Percentiles rank a stretch among this genome's conserved stretches.
Conservation (phyloP, 768 basidiomycete species). For the Hygrophorus pudorinus region DNA sequence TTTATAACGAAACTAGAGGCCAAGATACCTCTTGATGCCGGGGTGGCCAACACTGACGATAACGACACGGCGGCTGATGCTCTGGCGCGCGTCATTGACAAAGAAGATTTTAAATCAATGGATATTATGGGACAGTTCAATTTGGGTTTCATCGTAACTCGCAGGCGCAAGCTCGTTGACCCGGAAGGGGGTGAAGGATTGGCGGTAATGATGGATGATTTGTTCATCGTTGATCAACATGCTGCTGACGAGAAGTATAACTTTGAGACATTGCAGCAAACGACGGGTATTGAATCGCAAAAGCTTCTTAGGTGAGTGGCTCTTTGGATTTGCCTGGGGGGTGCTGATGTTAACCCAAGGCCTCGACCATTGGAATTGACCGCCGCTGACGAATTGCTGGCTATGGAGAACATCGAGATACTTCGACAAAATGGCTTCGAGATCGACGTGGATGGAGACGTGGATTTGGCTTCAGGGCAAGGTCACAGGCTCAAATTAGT, state of each 20-base stretch:
- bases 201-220: constrained; percentile 51
- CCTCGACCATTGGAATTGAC: constrained; percentile 73
- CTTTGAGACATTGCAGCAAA: constrained; percentile 87
- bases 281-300: constrained; percentile 85
- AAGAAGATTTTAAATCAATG: constrained; percentile 80
- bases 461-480: constrained; percentile 15
- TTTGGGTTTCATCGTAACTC: constrained; percentile 83
- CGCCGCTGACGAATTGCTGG: constrained; percentile 82
- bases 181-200: constrained; percentile 7
- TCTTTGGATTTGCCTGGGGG: neutral
- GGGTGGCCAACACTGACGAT: constrained; percentile 32
- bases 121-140: constrained; percentile 91
- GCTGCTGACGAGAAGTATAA: constrained; percentile 99
- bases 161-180: constrained; percentile 34
- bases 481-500: constrained; percentile 47
- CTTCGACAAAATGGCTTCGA: constrained; percentile 88
- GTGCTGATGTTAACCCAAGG: constrained; percentile 29
- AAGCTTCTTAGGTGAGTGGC: constrained; percentile 61
- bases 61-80: constrained; percentile 51
- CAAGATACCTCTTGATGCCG: constrained; percentile 23
- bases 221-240: constrained; percentile 97
- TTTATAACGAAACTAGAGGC: neutral
- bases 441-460: constrained; percentile 35
- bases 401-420: constrained; percentile 78
- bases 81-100: constrained; percentile 77